These are phyloP conservation scores for Ceratocystis cacaofunesta DNA, from an alignment of 2,329 filamentous ascomycete species.

Conservation along the genomic window DNA sequence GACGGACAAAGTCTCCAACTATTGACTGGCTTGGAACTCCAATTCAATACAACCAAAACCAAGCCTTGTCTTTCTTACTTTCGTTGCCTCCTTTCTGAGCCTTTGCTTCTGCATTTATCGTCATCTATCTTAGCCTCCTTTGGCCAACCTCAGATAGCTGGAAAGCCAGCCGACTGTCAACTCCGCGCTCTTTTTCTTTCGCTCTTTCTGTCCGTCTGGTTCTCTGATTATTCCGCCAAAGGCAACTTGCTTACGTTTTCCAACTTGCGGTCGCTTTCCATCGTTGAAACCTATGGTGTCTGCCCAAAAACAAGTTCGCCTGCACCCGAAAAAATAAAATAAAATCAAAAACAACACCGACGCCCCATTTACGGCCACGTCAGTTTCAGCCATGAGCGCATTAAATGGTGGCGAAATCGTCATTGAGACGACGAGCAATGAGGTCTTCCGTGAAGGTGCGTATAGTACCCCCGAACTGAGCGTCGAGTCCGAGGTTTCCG, in stretches of 20 bases:
- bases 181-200: too few species aligned
- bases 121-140: constrained; percentile 11
- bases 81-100: not conserved
- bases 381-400: not conserved
- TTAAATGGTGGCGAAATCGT: constrained; percentile 13
- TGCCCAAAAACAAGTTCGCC: too few species aligned
- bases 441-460: constrained; percentile 17
- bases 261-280: too few species aligned
- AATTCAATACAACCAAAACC: not conserved
- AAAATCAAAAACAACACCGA: too few species aligned
- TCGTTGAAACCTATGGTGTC: too few species aligned
- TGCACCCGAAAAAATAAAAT: too few species aligned
- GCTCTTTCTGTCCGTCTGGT: too few species aligned
- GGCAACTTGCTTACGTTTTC: too few species aligned
- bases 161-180: constrained; percentile 23
- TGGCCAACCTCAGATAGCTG: constrained; percentile 26
- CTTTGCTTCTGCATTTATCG: not conserved
- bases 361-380: too few species aligned
- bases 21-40: not conserved
- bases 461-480: not conserved
- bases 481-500: too few species aligned
- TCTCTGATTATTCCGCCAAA: too few species aligned
- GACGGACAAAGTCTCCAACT: not conserved
- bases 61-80: not conserved
- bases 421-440: constrained; percentile 18